A percentile compares a stretch with the other conserved stretches of the same genome.
These are phyloP conservation scores for Nitzschia sp. DNA, from an alignment of 108 stramenopile species.

Conservation along the genomic window DNA sequence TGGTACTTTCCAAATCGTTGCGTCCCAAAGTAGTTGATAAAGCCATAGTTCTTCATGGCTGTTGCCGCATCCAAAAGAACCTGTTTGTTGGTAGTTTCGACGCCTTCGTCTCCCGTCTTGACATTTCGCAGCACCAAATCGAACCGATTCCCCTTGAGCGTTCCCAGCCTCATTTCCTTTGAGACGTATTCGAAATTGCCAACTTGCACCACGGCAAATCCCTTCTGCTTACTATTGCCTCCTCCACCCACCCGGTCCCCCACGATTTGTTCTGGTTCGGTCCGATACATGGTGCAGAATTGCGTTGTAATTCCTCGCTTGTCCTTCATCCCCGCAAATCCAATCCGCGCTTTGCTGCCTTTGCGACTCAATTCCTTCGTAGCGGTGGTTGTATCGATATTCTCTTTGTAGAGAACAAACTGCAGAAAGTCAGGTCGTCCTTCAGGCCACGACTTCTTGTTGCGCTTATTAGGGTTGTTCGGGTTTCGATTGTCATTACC, in stretches of 20 bases:
- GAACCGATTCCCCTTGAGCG: conserved; percentile 86
- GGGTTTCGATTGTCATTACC: conserved; percentile 22
- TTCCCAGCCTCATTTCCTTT: conserved; percentile 71
- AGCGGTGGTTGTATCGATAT: conserved; percentile 83
- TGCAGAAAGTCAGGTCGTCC: conserved; percentile 76
- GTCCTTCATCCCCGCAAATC: conserved; percentile 93
- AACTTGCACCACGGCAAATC: conserved; percentile 59
- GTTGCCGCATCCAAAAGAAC: conserved; percentile 55
- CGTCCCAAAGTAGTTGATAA: conserved; percentile 96
- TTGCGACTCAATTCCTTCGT: conserved; percentile 73
- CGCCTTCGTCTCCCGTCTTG: conserved; percentile 18
- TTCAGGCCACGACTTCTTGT: conserved; percentile 56
- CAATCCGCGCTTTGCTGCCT: conserved; percentile 50
- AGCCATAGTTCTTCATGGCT: conserved; percentile 63
- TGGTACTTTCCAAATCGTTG: conserved; percentile 91
- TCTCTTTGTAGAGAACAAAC: conserved; percentile 91
- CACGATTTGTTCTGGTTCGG: conserved; percentile 64
- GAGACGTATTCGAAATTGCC: conserved; percentile 78
- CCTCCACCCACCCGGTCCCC: conserved; percentile 25
- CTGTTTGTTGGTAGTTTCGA: conserved; percentile 16
- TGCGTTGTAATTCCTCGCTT: conserved; percentile 91
- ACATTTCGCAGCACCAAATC: conserved; percentile 84
- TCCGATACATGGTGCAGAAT: conserved; percentile 79
- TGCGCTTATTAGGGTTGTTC: conserved; percentile 35
- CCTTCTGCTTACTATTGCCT: conserved; percentile 58